Evolutionary conservation across 208 protist species (phyloP), one percentile per base, ranked within the genome.

Genomic region (Trypanosoma mega): DNA sequence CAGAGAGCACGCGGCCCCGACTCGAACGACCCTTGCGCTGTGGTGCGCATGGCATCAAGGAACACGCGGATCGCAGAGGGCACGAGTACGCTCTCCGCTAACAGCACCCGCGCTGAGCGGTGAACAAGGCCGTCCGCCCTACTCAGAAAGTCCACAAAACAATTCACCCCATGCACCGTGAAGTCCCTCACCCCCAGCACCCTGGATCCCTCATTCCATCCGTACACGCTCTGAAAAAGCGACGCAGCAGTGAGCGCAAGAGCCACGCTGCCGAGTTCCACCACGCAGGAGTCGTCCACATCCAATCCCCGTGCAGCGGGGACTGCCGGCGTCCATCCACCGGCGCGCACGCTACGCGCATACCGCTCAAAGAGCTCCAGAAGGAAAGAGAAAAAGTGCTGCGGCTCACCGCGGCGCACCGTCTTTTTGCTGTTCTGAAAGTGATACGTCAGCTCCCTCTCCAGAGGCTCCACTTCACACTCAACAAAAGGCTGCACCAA

Each of bases 331-430:
- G 27, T 21, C 57, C 64, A 62, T 9, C 57, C 56, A 53, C 53
- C 48, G 1, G 21, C 24, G 2, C 36, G 33, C 23, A 58, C 18
- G 36, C 58, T 72, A 34, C 9, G n/a, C 27, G 27, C 41, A 34
- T 73, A 72, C 12, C 72, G 60, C 36, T 54, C 52, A 41, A 78
- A 68, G 41, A 79, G 47, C 7, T 80, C 71, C 3, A 51, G 24
- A 11, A 93, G 59, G 53, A 87, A 93, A 8, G 70, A 54, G 58
- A 93, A 93, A 55, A 90, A 88, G 60, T 89, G 79, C 34, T 89
- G 87, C 9, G 87, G 78, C 31, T 87, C 71, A 21, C 76, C 60
- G 9, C 68, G 48, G 29, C 63, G 54, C 1, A 77, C 78, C 21
- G 87, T 90, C 12, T 58, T 65, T 14, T 53, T 56, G 6, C 81